A percentile compares a stretch with the other conserved stretches of the same genome.
phyloP scores from a whole-genome alignment of 2,329 filamentous ascomycete species.

The Penicillium sp. region DNA sequence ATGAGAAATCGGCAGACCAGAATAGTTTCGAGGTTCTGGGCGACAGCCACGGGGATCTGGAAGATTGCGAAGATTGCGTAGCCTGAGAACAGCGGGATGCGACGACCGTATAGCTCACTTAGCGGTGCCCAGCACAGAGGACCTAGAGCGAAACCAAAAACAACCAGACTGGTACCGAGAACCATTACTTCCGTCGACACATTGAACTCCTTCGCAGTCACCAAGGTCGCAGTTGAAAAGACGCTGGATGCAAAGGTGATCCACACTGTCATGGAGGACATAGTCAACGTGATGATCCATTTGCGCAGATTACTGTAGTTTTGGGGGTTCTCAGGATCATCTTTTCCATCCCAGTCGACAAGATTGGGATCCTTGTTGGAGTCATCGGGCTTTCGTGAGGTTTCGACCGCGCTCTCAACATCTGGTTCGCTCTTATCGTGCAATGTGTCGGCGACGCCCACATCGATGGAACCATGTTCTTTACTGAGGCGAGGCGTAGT shows the following conservation, averaged over 20 bases:
- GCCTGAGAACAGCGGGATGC: constrained; percentile 47
- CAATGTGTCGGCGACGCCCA: neutral
- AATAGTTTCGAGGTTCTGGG: constrained; percentile 52
- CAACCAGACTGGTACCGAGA: constrained; percentile 50
- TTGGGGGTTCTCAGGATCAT: constrained; percentile 33
- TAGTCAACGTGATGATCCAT: constrained; percentile 44
- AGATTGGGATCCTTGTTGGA: constrained; percentile 28
- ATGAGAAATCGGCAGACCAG: constrained; percentile 54
- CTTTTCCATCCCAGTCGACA: constrained; percentile 31
- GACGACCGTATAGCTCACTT: constrained; percentile 51
- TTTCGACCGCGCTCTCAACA: neutral
- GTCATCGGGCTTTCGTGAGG: constrained; percentile 3
- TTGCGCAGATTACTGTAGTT: constrained; percentile 30
- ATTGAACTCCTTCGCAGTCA: constrained; percentile 43
- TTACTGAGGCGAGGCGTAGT: constrained; percentile 22
- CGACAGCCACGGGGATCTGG: constrained; percentile 54
- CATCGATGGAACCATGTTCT: constrained; percentile 9
- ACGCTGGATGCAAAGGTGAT: constrained; percentile 51
- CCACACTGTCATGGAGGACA: constrained; percentile 46
- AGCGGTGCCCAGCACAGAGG: constrained; percentile 43
- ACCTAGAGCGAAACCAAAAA: constrained; percentile 45
- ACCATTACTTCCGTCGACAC: constrained; percentile 51
- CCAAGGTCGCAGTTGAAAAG: constrained; percentile 45
- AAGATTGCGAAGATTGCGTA: constrained; percentile 51
- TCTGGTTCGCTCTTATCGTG: constrained; percentile 9